Percentiles rank a stretch among this genome's conserved stretches.
phyloP scores from a whole-genome alignment of 345 rosid species.

The Pugionium dolabratum region DNA sequence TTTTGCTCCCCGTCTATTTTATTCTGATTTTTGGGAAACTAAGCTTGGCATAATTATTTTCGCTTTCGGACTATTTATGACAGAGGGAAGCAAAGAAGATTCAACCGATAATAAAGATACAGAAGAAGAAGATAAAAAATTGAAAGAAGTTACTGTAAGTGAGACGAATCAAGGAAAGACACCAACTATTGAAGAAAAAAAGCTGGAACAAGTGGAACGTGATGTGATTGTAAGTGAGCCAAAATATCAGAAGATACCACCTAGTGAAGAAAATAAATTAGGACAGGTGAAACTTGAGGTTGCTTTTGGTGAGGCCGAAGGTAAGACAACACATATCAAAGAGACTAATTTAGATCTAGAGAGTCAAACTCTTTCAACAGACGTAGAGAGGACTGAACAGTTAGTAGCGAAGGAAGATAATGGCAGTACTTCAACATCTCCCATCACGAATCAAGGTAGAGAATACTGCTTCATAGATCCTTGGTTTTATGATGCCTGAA shows the following conservation, averaged over 20 bases:
- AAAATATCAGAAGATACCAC: conserved; percentile 17
- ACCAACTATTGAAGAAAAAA: conserved; percentile 23
- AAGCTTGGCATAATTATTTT: conserved; percentile 5
- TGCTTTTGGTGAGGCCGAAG: conserved; percentile 21
- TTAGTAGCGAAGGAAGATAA: conserved; percentile 9
- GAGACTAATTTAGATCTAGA: conserved; percentile 1
- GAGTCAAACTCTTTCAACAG: conserved; percentile 26
- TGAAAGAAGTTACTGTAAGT: conserved; percentile 25
- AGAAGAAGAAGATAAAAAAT: conserved; percentile 33
- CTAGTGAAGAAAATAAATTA: conserved; percentile 15
- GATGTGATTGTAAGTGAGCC: conserved; percentile 17
- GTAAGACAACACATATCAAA: conserved; percentile 20
- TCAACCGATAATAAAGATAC: conserved; percentile 2
- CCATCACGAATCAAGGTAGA: conserved; percentile 28
- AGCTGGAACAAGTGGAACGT: conserved; percentile 23
- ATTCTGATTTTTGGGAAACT: conserved; percentile 8
- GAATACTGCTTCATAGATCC: conserved; percentile 3
- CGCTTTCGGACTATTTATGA: not conserved
- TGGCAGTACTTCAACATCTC: conserved; percentile 24
- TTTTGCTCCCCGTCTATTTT: conserved; percentile 3
- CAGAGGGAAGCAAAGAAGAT: conserved; percentile 31
- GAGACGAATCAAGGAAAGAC: conserved; percentile 24
- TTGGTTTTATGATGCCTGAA: conserved; percentile 4
- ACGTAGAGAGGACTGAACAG: conserved; percentile 18
- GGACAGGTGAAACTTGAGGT: conserved; percentile 33